Percentiles rank a stretch among this genome's conserved stretches.
Conservation (phyloP, 768 basidiomycete species). For the Suillus alpinus region DNA sequence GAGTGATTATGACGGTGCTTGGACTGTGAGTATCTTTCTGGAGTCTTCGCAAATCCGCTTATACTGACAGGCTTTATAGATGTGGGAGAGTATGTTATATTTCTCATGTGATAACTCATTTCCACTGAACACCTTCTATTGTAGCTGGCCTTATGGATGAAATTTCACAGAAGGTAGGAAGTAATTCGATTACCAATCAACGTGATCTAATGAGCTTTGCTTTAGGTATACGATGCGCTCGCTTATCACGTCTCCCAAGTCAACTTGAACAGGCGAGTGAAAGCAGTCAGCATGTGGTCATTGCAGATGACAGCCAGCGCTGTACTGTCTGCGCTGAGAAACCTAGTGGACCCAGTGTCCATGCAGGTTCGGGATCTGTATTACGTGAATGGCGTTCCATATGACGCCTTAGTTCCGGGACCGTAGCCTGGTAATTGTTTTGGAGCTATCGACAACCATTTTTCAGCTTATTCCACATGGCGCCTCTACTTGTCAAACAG, state of each 20-base stretch:
- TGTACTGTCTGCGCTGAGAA: constrained; percentile 76
- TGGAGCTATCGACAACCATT: not conserved
- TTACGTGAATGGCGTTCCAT: constrained; percentile 30
- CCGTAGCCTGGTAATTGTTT: constrained; percentile 10
- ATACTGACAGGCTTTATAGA: constrained; percentile 41
- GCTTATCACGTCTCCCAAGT: constrained; percentile 93
- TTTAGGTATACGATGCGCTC: constrained; percentile 85
- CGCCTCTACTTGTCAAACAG: not conserved
- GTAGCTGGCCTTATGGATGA: constrained; percentile 89
- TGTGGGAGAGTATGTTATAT: constrained; percentile 81
- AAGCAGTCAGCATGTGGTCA: constrained; percentile 91
- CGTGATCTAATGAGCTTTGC: not conserved
- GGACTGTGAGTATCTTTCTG: constrained; percentile 67
- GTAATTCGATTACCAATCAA: not conserved
- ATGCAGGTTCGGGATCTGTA: constrained; percentile 27
- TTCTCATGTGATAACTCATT: not conserved
- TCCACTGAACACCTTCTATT: constrained; percentile 13
- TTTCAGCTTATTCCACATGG: not conserved
- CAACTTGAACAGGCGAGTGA: constrained; percentile 86
- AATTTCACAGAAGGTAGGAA: constrained; percentile 69
- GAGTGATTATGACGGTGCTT: constrained; percentile 90
- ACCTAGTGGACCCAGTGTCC: constrained; percentile 65
- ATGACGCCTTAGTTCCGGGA: constrained; percentile 23
- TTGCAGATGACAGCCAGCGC: constrained; percentile 90
- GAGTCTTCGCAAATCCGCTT: constrained; percentile 5